phyloP scores from a whole-genome alignment of 805 yeast genomes.

The Metschnikowia lochheadii region DNA sequence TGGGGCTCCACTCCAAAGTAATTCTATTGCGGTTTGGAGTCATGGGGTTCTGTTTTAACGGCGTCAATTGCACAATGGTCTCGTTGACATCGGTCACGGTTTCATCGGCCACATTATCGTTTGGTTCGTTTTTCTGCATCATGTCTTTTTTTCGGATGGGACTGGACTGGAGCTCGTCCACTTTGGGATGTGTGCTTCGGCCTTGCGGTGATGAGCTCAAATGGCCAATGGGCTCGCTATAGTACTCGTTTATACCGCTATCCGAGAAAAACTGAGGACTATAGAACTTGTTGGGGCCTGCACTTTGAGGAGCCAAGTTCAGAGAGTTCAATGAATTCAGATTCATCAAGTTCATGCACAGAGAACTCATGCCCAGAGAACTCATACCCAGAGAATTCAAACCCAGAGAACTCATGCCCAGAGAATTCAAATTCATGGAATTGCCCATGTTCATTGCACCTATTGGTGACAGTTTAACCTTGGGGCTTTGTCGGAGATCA shows the following conservation, averaged over 20 bases:
- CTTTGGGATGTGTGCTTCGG: neutral
- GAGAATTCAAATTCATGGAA: neutral
- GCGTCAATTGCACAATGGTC: conserved; percentile 39
- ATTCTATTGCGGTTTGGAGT: conserved; percentile 34
- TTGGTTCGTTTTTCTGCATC: neutral
- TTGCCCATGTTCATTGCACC: conserved; percentile 2
- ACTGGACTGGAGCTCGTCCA: conserved; percentile 16
- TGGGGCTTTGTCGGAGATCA: neutral
- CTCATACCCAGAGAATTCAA: neutral
- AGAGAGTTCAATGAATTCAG: no score
- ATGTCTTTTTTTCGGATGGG: conserved; percentile 26
- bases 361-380: neutral
- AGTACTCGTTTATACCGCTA: conserved; percentile 9
- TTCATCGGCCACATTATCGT: conserved; percentile 25
- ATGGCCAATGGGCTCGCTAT: conserved; percentile 18
- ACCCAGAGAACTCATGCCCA: neutral
- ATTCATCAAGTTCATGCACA: neutral
- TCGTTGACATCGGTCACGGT: conserved; percentile 35
- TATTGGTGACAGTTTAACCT: conserved; percentile 8
- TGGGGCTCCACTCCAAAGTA: conserved; percentile 42
- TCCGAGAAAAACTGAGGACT: conserved; percentile 41
- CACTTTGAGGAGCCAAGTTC: neutral
- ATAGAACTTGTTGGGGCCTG: conserved; percentile 26
- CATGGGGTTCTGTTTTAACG: conserved; percentile 32
- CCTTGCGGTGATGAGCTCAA: conserved; percentile 17